Base-by-base conservation (phyloP, 208 protist species). In the Crithidia fasciculata region DNA sequence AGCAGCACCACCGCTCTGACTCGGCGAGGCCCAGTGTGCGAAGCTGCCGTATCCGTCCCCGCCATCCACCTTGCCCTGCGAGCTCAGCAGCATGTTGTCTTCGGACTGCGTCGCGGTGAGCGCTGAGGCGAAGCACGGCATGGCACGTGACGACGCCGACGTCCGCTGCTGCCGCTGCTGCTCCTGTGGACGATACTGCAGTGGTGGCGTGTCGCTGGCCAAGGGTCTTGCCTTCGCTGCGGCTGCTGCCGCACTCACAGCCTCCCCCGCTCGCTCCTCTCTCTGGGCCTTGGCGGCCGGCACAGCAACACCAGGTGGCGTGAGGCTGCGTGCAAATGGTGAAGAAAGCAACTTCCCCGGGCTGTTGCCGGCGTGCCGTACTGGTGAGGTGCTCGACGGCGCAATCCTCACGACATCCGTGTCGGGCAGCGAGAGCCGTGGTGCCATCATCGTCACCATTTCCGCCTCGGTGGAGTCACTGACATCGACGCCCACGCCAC, bases 81-180 rank as follows among this genome's bases (percentile, higher is more conserved):
- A 68, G 49, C 49, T 18, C 36, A 57, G 39, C 7, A 68, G 37
- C 36, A 45, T 36, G 45, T 57, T 68, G 49, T 57, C 49, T n/a
- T 57, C 62, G 3, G 62, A 68, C 62, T n/a, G 49, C 28, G 43
- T 12, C 16, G 18, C 37, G 18, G 62, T 41, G 36, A 18, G 36
- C 12, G 45, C 37, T 2, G 6, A 47, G 2, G 62, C 36, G 37
- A 68, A 57, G 15, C 36, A 44, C 12, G 62, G 62, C 37, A 57
- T 45, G 13, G 49, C 62, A 28, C 62, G 49, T 4, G 62, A 68
- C 40, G 60, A 66, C 16, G 60, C 52, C n/a, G 60, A 54, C 50
- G n/a, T 5, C n/a, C 50, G 50, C 16, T 18, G 15, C 50, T 18
- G 50, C 16, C n/a, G 50, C 16, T 8, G 16, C 15, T 18, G 45